Evolutionary conservation across 108 stramenopile genomes (phyloP).

Genomic region (Cyclostephanos invisitatus): DNA sequence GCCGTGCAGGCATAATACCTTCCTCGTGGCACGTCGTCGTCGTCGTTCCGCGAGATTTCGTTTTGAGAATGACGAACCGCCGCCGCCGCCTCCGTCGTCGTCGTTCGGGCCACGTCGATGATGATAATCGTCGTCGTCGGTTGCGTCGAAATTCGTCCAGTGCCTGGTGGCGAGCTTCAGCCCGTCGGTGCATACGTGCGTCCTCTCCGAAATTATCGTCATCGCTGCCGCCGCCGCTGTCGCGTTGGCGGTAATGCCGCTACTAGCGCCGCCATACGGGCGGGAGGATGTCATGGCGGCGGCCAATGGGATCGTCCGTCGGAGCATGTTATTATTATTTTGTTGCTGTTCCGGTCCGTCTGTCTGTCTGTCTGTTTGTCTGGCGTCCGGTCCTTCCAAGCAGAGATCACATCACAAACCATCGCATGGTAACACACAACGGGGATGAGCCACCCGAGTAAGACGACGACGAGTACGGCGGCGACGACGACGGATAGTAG

Average conservation of each 20-base stretch:
- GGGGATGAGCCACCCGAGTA: too few relatives aligned
- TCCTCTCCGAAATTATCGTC: constrained; percentile 20
- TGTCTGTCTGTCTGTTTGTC: too few relatives aligned
- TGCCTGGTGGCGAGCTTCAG: constrained; percentile 25
- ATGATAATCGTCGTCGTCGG: background rate
- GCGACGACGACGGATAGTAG: too few relatives aligned
- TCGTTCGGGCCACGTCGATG: background rate
- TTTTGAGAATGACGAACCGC: too few relatives aligned
- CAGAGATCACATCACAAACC: too few relatives aligned
- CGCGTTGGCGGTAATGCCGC: too few relatives aligned
- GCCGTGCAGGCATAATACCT: constrained; percentile 75
- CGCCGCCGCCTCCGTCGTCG: background rate
- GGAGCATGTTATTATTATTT: background rate
- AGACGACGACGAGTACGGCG: too few relatives aligned
- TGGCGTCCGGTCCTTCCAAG: too few relatives aligned
- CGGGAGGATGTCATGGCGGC: background rate
- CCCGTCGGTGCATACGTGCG: constrained; percentile 39
- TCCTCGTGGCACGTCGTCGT: constrained; percentile 26
- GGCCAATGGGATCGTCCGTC: background rate
- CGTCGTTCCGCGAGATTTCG: background rate
- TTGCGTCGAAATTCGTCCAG: constrained; percentile 38
- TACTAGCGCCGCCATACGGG: too few relatives aligned
- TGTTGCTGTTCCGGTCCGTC: too few relatives aligned
- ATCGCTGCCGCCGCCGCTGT: background rate
- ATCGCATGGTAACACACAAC: too few relatives aligned